These are phyloP conservation scores for Heimioporus sp. DNA, from an alignment of 768 basidiomycete species.

Conservation along the genomic window DNA sequence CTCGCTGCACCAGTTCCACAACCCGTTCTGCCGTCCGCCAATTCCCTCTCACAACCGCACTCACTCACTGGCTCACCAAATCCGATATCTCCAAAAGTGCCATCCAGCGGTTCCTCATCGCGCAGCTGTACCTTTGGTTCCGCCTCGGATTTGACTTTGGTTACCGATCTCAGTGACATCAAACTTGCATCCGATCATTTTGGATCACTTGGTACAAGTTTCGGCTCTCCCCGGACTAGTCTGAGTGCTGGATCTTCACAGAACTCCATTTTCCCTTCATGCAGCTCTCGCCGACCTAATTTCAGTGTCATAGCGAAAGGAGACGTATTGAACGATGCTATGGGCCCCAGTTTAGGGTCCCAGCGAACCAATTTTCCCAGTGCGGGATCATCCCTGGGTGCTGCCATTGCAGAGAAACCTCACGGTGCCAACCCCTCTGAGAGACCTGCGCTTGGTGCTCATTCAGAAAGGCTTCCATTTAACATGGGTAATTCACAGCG, in stretches of 20 bases:
- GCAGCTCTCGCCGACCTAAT: slow-evolving; percentile 23
- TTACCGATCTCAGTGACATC: slow-evolving; percentile 24
- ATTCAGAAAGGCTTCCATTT: slow-evolving; percentile 15
- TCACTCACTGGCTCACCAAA: slow-evolving; percentile 31
- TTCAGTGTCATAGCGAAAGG: slow-evolving; percentile 17
- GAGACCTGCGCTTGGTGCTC: slow-evolving; percentile 13
- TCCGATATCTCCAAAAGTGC: slow-evolving; percentile 18
- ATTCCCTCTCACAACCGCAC: slow-evolving; percentile 25
- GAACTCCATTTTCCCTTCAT: slow-evolving; percentile 23
- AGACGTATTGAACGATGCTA: slow-evolving; percentile 17
- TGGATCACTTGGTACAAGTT: slow-evolving; percentile 23
- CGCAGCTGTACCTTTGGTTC: slow-evolving; percentile 9
- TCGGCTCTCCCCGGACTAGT: slow-evolving; percentile 25
- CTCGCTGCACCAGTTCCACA: slow-evolving; percentile 18
- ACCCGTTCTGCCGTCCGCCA: slow-evolving; percentile 19
- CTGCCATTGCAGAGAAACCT: slow-evolving; percentile 14
- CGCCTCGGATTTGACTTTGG: slow-evolving; percentile 21
- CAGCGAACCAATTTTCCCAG: slow-evolving; percentile 24
- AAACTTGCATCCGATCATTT: slow-evolving; percentile 26
- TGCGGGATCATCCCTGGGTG: slow-evolving; percentile 16
- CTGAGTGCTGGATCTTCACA: slow-evolving; percentile 30
- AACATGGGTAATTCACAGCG: slow-evolving; percentile 10
- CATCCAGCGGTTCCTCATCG: slow-evolving; percentile 22
- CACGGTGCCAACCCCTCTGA: slow-evolving; percentile 13
- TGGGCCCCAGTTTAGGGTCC: slow-evolving; percentile 12